A percentile compares a stretch with the other conserved stretches of the same genome.
Conservation (phyloP, 805 yeast genomes). For the Nakazawaea holstii region DNA sequence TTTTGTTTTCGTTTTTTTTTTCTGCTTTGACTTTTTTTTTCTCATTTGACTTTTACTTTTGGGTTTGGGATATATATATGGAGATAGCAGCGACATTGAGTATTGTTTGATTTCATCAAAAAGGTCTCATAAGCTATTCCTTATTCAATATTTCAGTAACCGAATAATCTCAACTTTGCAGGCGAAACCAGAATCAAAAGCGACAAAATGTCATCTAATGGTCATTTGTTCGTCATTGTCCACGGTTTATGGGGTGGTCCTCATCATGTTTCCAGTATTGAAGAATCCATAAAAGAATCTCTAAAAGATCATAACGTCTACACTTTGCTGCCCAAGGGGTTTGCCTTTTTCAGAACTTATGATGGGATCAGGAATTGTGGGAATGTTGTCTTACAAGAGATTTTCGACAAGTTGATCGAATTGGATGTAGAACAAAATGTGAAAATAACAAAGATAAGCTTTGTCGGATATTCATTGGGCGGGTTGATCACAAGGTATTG, state of each 20-base stretch:
- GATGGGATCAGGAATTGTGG: slow-evolving; percentile 81
- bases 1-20: no score
- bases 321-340: slow-evolving; percentile 50
- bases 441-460: slow-evolving; percentile 50
- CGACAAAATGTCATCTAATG: slow-evolving; percentile 11
- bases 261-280: slow-evolving; percentile 46
- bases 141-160: no score
- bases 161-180: no score
- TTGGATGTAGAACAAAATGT: slow-evolving; percentile 26
- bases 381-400: slow-evolving; percentile 62
- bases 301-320: slow-evolving; percentile 35
- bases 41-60: no score
- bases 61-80: no score
- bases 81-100: not conserved
- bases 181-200: no score
- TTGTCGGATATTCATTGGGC: slow-evolving; percentile 87
- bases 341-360: slow-evolving; percentile 69
- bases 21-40: no score
- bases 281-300: slow-evolving; percentile 32
- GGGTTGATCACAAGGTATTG: slow-evolving; percentile 81
- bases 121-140: no score
- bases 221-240: slow-evolving; percentile 64
- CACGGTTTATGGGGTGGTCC: slow-evolving; percentile 82
- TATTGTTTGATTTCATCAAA: not conserved
- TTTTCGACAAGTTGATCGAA: slow-evolving; percentile 37